Evolutionary conservation across 345 rosid species (phyloP).

Genomic region (Hevea brasiliensis): DNA sequence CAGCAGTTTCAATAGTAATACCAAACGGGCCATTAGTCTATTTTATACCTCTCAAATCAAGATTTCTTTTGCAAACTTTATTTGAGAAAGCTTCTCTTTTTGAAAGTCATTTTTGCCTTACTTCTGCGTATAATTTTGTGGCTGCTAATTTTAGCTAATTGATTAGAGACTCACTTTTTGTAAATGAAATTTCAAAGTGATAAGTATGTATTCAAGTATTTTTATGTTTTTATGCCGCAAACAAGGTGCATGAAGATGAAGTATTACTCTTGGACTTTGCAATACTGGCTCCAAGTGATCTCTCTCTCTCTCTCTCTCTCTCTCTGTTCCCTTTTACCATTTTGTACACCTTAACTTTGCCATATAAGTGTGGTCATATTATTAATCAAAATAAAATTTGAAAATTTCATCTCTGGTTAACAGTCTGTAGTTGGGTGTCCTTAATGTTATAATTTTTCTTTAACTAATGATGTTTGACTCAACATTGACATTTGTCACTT

Average conservation of each 20-base stretch:
- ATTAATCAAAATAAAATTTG: neutral
- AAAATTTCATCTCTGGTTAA: neutral
- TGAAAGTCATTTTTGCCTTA: neutral
- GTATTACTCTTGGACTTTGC: neutral
- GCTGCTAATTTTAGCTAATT: neutral
- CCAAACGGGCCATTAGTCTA: too few relatives aligned
- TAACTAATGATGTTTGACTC: neutral
- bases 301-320: too few relatives aligned
- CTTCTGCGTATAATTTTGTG: neutral
- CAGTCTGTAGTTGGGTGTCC: neutral
- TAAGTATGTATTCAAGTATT: too few relatives aligned
- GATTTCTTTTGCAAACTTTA: neutral
- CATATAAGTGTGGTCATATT: too few relatives aligned
- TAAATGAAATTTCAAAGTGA: too few relatives aligned
- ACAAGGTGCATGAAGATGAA: neutral
- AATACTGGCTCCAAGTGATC: neutral
- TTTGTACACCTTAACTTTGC: too few relatives aligned
- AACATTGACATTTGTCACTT: neutral
- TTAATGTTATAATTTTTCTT: too few relatives aligned
- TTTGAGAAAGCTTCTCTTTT: neutral
- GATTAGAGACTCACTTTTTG: too few relatives aligned
- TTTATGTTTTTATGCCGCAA: neutral
- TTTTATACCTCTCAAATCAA: neutral
- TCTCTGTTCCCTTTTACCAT: neutral
- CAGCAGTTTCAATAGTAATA: too few relatives aligned